Percentiles rank a stretch among this genome's conserved stretches.
phyloP scores from a whole-genome alignment of 768 basidiomycete genomes.

The Heimioporus sp. region DNA sequence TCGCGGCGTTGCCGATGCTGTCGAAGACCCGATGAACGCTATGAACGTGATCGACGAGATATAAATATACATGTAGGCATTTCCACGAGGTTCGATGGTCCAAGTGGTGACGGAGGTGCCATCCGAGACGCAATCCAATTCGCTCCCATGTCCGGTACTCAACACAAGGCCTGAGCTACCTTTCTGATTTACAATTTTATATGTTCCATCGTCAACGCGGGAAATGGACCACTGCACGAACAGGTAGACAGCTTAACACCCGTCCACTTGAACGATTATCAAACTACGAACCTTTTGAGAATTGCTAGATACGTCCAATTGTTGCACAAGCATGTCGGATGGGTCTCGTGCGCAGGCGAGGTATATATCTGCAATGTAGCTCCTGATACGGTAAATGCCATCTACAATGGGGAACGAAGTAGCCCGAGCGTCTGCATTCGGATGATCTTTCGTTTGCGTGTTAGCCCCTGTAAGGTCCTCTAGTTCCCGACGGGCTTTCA shows the following conservation, averaged over 20 bases:
- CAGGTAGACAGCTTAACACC: not conserved
- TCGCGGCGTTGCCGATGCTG: conserved; percentile 5
- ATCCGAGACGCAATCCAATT: not conserved
- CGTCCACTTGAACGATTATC: not conserved
- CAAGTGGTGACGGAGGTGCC: not conserved
- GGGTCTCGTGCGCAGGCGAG: not conserved
- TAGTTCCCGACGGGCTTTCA: not conserved
- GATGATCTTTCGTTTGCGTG: not conserved
- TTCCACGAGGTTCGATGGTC: not conserved
- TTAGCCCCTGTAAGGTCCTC: not conserved
- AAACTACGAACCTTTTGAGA: not conserved
- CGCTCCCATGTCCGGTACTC: not conserved
- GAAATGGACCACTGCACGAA: not conserved
- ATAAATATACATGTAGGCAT: not conserved
- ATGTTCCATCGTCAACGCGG: not conserved
- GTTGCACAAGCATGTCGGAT: not conserved
- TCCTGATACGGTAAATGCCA: not conserved
- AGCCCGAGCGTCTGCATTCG: not conserved
- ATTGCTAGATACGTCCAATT: not conserved
- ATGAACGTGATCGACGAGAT: not conserved
- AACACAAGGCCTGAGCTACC: not conserved
- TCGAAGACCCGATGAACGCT: not conserved
- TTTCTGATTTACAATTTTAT: not conserved
- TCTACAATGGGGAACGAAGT: not conserved
- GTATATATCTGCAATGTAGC: not conserved